Base-by-base conservation (phyloP, 805 yeast genomes). In the Lipomyces yamanashiensis region DNA sequence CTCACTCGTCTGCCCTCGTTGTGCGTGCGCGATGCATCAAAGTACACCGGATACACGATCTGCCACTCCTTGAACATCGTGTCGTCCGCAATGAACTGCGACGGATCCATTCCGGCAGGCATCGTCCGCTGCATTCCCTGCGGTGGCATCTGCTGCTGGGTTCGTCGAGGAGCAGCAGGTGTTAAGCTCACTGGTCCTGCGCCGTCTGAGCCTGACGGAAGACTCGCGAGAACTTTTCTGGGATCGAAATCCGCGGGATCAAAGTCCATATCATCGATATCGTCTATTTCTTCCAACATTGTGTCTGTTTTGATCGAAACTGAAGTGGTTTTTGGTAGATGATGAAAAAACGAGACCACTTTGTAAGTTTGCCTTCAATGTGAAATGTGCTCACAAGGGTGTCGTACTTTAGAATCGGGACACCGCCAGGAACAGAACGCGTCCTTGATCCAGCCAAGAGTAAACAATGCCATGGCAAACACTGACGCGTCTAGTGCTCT, bases 201-300 rank as follows among this genome's bases (percentile, higher is more conserved):
- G 23, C 47, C 39, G 4, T 7, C 39, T 36, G 54, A 39, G 17
- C 69, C 51, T 28, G 65, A 21, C 33, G 64, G 52, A n/a, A 63
- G 55, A 43, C 64, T 44, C 36, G 75, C 73, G 58, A 77, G 73
- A 50, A 78, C 76, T 59, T 76, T 77, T 41, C 71, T 54, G 79
- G 79, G 92, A 76, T 92, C 98, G 67, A 91, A 88, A 78, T 93
- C 96, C 2, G 96, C 96, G 34, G 92, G 80, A 76, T 92, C 97
- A 89, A 90, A 88, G 71, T 93, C 97, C 86, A 91, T 81, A 78
- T 92, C 87, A 73, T 92, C 98, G 77, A 93, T 74, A 72, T 85
- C 89, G 74, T 88, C 92, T 61, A 68, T 69, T 68, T 78, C 79
- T 69, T 78, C 80, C 56, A 77, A 69, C 53, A 71, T 69, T 54